phyloP scores from a whole-genome alignment of 495 filamentous ascomycete species.

The Jackrogersella multiformis region DNA sequence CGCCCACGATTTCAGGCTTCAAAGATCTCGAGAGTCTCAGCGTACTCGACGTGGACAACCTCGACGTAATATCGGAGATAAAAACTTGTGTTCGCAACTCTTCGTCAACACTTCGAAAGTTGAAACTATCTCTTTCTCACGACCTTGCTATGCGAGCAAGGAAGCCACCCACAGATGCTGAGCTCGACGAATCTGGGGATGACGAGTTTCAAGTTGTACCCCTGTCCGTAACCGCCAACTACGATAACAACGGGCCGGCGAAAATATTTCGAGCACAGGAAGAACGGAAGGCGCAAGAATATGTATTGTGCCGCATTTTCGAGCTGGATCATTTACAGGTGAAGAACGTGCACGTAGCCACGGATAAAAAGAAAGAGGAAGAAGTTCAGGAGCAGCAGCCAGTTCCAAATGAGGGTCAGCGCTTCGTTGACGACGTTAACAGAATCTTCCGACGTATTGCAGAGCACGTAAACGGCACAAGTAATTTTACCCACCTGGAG shows the following conservation, averaged over 20 bases:
- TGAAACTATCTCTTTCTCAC: slow-evolving; percentile 68
- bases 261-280: slow-evolving; percentile 55
- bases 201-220: slow-evolving; percentile 53
- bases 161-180: slow-evolving; percentile 57
- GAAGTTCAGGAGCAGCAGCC: slow-evolving; percentile 39
- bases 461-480: slow-evolving; percentile 44
- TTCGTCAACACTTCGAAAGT: slow-evolving; percentile 57
- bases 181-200: slow-evolving; percentile 64
- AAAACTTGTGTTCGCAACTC: slow-evolving; percentile 61
- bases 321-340: slow-evolving; percentile 52
- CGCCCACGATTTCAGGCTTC: slow-evolving; percentile 66
- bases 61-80: slow-evolving; percentile 65
- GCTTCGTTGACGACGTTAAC: slow-evolving; percentile 57
- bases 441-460: slow-evolving; percentile 48
- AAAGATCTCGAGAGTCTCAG: slow-evolving; percentile 61
- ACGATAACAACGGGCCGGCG: slow-evolving; percentile 49
- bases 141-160: slow-evolving; percentile 59
- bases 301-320: slow-evolving; percentile 63
- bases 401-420: slow-evolving; percentile 39
- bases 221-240: slow-evolving; percentile 15
- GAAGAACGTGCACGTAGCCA: slow-evolving; percentile 40
- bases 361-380: slow-evolving; percentile 45
- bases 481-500: slow-evolving; percentile 33
- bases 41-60: slow-evolving; percentile 65
- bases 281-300: slow-evolving; percentile 63